phyloP scores from a whole-genome alignment of 345 rosid genomes.

The Euclidium syriacum region DNA sequence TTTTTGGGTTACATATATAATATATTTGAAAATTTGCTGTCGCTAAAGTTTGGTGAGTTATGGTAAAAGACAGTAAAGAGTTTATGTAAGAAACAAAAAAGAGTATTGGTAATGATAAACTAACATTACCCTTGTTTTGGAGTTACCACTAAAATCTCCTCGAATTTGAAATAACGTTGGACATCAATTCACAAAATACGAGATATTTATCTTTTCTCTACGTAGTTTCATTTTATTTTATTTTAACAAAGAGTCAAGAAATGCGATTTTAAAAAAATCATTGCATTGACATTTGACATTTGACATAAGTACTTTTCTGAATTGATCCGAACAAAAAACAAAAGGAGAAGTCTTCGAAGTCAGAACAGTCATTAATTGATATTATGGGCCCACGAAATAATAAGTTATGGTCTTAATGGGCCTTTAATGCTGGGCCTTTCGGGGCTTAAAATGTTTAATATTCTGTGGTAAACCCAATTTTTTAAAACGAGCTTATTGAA shows the following conservation, averaged over 20 bases:
- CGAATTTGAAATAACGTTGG: constrained; percentile 15
- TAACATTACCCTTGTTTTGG: constrained; percentile 1
- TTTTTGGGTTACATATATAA: background rate
- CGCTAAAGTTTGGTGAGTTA: background rate
- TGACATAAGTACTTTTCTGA: too few species aligned
- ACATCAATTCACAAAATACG: background rate
- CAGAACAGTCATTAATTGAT: too few species aligned
- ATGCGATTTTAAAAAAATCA: too few species aligned
- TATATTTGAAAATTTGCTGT: background rate
- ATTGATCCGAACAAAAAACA: too few species aligned
- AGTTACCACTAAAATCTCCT: constrained; percentile 7
- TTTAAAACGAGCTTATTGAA: too few species aligned
- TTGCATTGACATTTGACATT: too few species aligned
- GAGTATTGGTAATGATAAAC: constrained; percentile 15
- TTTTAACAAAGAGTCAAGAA: too few species aligned
- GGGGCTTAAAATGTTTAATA: too few species aligned
- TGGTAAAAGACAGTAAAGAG: background rate
- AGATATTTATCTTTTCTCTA: background rate
- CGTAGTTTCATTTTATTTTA: too few species aligned
- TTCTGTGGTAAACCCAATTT: too few species aligned
- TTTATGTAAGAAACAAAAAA: background rate
- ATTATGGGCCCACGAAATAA: too few species aligned
- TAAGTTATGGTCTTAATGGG: background rate
- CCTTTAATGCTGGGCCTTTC: background rate
- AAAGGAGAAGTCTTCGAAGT: too few species aligned